Percentiles rank a stretch among this genome's conserved stretches.
Evolutionary conservation across 208 protist genomes (phyloP).

Genomic region (Naegleria gruberi): DNA sequence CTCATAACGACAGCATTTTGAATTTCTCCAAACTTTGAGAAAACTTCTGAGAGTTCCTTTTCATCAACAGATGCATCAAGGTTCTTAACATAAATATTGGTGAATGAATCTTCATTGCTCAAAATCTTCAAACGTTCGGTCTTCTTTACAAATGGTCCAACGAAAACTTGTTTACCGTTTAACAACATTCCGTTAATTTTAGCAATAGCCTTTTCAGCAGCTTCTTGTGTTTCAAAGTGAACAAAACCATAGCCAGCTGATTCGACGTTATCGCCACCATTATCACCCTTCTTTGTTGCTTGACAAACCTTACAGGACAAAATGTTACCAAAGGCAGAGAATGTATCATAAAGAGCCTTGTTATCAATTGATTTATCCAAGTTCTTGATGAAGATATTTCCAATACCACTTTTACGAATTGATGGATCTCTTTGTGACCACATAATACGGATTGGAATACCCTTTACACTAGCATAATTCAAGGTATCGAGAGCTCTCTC

Average conservation of each 20-base stretch:
- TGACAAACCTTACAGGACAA: slow-evolving; percentile 91
- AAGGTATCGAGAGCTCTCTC: slow-evolving; percentile 93
- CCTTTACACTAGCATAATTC: slow-evolving; percentile 90
- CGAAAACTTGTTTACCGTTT: slow-evolving; percentile 75
- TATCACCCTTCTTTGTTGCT: slow-evolving; percentile 47
- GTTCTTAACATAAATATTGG: slow-evolving; percentile 98
- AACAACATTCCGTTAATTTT: slow-evolving; percentile 92
- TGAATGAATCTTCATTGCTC: slow-evolving; percentile 79
- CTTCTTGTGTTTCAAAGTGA: slow-evolving; percentile 92
- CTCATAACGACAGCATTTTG: slow-evolving; percentile 71
- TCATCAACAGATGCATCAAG: slow-evolving; percentile 75
- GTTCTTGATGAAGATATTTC: slow-evolving; percentile 99
- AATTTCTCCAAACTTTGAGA: slow-evolving; percentile 85
- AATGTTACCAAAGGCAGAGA: slow-evolving; percentile 92
- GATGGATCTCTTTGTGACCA: slow-evolving; percentile 96
- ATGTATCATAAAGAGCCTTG: slow-evolving; percentile 92
- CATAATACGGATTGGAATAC: slow-evolving; percentile 95
- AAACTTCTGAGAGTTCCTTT: slow-evolving; percentile 80
- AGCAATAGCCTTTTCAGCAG: slow-evolving; percentile 83
- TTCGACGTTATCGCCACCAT: slow-evolving; percentile 60
- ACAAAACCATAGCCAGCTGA: slow-evolving; percentile 93
- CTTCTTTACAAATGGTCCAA: slow-evolving; percentile 79
- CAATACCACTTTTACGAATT: slow-evolving; percentile 80
- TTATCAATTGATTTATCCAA: slow-evolving; percentile 88
- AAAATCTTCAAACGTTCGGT: slow-evolving; percentile 77